These are phyloP conservation scores for Trichoderma sp. DNA, from an alignment of 2,329 filamentous ascomycete species.

Conservation along the genomic window DNA sequence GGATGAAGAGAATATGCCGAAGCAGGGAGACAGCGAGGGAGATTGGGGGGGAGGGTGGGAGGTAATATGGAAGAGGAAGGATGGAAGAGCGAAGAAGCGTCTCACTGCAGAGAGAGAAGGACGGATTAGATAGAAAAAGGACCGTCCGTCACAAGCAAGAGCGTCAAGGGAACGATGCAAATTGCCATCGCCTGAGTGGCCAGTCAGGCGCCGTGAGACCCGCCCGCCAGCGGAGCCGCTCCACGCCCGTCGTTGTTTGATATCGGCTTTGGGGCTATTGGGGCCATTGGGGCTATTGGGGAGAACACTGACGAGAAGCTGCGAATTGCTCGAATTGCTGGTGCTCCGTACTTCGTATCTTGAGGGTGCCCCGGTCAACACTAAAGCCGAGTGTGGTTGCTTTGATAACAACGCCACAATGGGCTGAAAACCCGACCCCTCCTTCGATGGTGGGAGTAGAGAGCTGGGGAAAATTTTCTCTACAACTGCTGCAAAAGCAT, in stretches of 20 bases:
- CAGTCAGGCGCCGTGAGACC: constrained; percentile 10
- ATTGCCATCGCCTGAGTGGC: constrained; percentile 23
- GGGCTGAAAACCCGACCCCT: background rate
- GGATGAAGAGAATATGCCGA: background rate
- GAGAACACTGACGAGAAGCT: background rate
- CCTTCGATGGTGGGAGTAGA: background rate
- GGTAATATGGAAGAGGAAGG: constrained; percentile 8
- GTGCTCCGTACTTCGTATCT: no score
- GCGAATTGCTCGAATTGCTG: background rate
- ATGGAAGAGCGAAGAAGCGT: constrained; percentile 19
- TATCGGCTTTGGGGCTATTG: background rate
- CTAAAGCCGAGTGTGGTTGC: background rate
- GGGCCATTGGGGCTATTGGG: background rate
- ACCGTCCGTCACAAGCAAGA: background rate
- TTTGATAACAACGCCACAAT: background rate
- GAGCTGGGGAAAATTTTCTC: background rate
- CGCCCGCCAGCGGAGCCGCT: constrained; percentile 13
- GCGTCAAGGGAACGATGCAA: constrained; percentile 18
- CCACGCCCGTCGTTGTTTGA: constrained; percentile 4
- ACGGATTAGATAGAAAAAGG: background rate
- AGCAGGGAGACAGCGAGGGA: background rate
- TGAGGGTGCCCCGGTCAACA: background rate
- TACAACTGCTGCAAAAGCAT: background rate
- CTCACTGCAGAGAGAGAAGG: background rate
- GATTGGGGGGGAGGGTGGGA: background rate